Base-by-base conservation (phyloP, 495 filamentous ascomycete species). In the Echria macrotheca region DNA sequence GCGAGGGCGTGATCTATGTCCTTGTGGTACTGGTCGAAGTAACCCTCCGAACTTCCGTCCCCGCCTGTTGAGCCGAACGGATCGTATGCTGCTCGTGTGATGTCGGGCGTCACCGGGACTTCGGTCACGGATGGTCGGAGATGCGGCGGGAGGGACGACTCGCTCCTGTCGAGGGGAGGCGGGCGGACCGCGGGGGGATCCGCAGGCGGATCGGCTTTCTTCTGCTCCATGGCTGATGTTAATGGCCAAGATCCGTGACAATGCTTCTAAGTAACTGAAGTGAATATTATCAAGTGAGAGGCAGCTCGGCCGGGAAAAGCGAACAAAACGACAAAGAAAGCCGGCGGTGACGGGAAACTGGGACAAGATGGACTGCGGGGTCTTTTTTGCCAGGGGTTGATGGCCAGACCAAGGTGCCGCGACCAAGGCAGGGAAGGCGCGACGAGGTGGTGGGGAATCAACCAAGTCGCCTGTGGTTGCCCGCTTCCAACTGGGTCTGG, bases 71-170 rank as follows among this genome's bases (percentile, higher is more conserved):
- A 50, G 19, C 22, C 32, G 12, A 61, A 56, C 14, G 47, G 42
- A 3, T 61, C 32, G 55, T 76, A 74, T 3, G 66, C 68, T 2
- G 63, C 59, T 37, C 49, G 52, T 8, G 57, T 42, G 43, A 77
- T 76, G 17, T 64, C 75, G 4, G 76, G 76, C 4, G 76, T 79
- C 36, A 79, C 76, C 8, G 76, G 64, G 21, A 74, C 65, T 17
- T 58, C 54, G 26, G 44, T 68, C 43, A 68, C 46, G 0, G 64
- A 60, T 0, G 54, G 37, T 33, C 43, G 69, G 47, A 55, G 59
- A 58, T 61, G 70, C 50, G 61, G 59, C 5, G 62, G 70, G 22
- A 66, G 69, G 36, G 29, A 31, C 1, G 63, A 56, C 15, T 66
- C 61, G 46, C 19, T 49, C 47, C 51, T 54, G 14, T 48, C 43